A percentile compares a stretch with the other conserved stretches of the same genome.
These are phyloP conservation scores for Eucalyptus sp. DNA, from an alignment of 345 rosid genomes.

Conservation along the genomic window DNA sequence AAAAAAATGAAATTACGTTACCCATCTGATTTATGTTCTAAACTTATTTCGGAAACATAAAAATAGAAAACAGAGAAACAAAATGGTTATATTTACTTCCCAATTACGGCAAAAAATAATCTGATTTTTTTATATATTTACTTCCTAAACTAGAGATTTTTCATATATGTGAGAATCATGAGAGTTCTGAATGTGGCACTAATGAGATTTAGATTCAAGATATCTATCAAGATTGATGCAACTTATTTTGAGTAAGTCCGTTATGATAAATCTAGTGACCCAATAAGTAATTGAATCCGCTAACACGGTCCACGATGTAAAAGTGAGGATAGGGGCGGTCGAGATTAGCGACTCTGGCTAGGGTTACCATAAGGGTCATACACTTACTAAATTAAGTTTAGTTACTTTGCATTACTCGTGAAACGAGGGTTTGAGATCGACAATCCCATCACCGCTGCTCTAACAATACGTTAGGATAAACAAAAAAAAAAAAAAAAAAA, in stretches of 20 bases:
- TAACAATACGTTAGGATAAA: background rate
- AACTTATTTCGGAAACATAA: too few relatives aligned
- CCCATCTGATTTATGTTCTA: too few relatives aligned
- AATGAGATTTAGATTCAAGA: background rate
- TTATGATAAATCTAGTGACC: background rate
- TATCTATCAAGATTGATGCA: background rate
- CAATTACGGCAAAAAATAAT: background rate
- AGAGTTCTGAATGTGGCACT: background rate
- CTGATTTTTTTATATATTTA: background rate
- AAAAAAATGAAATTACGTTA: too few relatives aligned
- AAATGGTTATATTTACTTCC: background rate
- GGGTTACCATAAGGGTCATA: background rate
- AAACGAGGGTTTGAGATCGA: background rate
- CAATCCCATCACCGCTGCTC: background rate
- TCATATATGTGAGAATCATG: background rate
- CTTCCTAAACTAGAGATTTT: background rate
- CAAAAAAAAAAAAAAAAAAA: background rate
- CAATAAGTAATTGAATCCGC: background rate
- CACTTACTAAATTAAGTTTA: background rate
- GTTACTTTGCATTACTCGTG: background rate
- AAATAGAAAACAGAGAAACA: too few relatives aligned
- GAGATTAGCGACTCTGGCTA: background rate
- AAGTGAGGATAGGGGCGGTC: background rate
- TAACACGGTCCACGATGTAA: background rate
- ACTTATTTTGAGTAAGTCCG: background rate